These are phyloP conservation scores for Fusarium floridanum DNA, from an alignment of 2,329 filamentous ascomycete species.

Conservation along the genomic window DNA sequence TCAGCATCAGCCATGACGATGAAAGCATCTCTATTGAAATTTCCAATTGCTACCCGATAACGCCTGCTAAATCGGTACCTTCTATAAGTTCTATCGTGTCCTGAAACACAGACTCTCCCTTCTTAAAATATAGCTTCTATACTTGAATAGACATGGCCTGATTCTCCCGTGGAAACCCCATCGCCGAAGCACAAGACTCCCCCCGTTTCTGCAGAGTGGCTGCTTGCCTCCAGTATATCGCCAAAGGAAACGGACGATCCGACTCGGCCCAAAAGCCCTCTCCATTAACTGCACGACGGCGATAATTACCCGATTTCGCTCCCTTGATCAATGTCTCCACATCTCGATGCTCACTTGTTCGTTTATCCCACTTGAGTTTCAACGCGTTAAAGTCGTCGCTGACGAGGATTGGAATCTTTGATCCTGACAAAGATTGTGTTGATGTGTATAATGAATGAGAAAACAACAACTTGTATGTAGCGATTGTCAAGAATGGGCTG, in stretches of 20 bases:
- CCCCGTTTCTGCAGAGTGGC: neutral
- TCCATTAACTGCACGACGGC: constrained; percentile 36
- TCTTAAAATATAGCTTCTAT: neutral
- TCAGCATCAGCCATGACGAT: too few relatives aligned
- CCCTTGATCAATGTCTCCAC: constrained; percentile 39
- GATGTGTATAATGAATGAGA: constrained; percentile 1
- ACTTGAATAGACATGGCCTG: neutral
- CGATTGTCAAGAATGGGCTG: constrained; percentile 43
- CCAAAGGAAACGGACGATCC: constrained; percentile 41
- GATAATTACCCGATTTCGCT: constrained; percentile 26
- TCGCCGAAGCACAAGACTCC: neutral
- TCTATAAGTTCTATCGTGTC: neutral
- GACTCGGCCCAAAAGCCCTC: constrained; percentile 39
- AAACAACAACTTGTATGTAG: constrained; percentile 36
- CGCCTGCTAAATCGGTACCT: neutral
- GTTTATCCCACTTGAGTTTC: constrained; percentile 43
- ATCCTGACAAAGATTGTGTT: neutral
- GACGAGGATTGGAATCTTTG: constrained; percentile 32
- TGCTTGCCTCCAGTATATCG: constrained; percentile 39
- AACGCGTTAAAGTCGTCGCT: constrained; percentile 45
- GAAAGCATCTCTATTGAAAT: neutral
- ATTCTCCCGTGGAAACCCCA: neutral
- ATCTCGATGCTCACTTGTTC: constrained; percentile 37
- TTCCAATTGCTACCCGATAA: neutral
- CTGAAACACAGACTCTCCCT: neutral